Evolutionary conservation across 345 rosid species (phyloP), one percentile per base, ranked within the genome.

Genomic region (Linum tenue): DNA sequence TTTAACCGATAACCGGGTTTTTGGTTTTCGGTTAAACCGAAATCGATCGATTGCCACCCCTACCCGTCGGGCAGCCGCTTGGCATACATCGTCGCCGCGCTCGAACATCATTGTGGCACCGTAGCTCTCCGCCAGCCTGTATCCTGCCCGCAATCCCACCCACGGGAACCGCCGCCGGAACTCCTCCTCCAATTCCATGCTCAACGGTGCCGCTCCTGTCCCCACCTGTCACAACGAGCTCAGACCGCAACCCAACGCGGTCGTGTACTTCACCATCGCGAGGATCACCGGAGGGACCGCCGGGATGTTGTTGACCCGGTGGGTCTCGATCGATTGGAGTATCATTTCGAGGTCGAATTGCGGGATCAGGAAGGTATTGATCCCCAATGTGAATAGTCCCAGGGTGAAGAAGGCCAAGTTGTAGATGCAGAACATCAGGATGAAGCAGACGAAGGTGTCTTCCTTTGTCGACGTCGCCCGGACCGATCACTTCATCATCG

Each of bases 201-300:
- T 82, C 77, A 86, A 64, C 0, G 86, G 88, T 0, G 88, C 91
- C 39, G 91, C 88, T 39, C 88, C 88, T 0, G 69, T 56, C 91
- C 39, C 88, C 88, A 37, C 88, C 88, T 0, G 69, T 56, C 76
- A 76, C 56, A 83, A 16, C 2, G 84, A 77, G 3, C 83, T 70
- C 61, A 83, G 62, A 60, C 72, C 76, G 5, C 73, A 36, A 10
- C 72, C 63, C 15, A 37, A 59, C 40, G 70, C 69, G 67, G 68
- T 55, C 3, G 69, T 60, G 14, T 67, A 4, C 69, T 86, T 86
- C 41, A 82, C 84, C 8, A 86, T 74, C 22, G 71, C 57, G 50
- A 22, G 31, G 31, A 22, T 22, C 31, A 22, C 31, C 31, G 31
- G 31, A 22, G 31, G 31, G 31, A 22, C 31, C 31, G 31, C 31